Conservation (phyloP, 257 asterid species). For the Plantago major region DNA sequence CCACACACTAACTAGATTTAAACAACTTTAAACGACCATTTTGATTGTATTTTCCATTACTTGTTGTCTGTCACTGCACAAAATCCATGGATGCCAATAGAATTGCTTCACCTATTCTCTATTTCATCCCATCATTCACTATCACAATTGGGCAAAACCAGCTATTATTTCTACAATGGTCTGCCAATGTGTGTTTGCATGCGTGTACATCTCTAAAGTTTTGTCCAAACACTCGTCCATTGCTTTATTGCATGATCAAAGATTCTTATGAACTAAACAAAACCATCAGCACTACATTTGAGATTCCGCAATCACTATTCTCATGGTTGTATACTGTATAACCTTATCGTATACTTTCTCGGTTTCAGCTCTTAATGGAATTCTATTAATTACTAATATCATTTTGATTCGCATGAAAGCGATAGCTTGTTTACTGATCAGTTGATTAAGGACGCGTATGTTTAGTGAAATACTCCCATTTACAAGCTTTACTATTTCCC, state of each 20-base stretch:
- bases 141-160: slow-evolving; percentile 23
- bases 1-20: slow-evolving; percentile 21
- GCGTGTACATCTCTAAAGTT: neutral
- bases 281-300: no score
- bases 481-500: no score
- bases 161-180: slow-evolving; percentile 13
- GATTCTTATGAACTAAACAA: neutral
- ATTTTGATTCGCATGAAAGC: no score
- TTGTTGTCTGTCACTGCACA: slow-evolving; percentile 22
- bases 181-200: neutral
- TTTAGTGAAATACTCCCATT: no score
- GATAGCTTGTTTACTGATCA: no score
- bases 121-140: slow-evolving; percentile 22
- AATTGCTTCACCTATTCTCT: slow-evolving; percentile 19
- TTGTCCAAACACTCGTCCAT: neutral
- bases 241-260: neutral
- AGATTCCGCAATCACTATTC: no score
- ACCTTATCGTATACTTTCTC: no score
- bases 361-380: no score
- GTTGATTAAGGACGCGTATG: no score
- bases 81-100: slow-evolving; percentile 22
- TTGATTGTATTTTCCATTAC: slow-evolving; percentile 17
- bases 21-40: slow-evolving; percentile 20
- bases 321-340: no score
- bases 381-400: no score